These are phyloP conservation scores for Larix kaempferi DNA, from an alignment of 75 land plant species.

Conservation along the genomic window DNA sequence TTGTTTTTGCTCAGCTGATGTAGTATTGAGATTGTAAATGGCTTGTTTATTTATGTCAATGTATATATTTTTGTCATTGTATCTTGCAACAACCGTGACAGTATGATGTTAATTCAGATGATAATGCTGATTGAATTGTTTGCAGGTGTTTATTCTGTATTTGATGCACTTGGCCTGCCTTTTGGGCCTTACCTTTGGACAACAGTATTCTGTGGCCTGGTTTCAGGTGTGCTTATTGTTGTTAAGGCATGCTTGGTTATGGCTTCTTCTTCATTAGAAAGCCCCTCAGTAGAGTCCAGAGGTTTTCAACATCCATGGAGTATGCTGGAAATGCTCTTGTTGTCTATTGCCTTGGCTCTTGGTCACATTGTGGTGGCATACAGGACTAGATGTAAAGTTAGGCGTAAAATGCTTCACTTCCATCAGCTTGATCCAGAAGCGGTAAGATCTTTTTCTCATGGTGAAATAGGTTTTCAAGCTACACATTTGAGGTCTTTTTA, in stretches of 20 bases:
- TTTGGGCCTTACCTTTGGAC: slow-evolving; percentile 37
- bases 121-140: not conserved
- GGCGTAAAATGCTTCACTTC: slow-evolving; percentile 37
- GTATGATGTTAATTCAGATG: too few relatives aligned
- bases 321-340: slow-evolving; percentile 19
- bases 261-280: not conserved
- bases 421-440: slow-evolving; percentile 27
- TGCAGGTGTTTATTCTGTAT: slow-evolving; percentile 39
- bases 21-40: too few relatives aligned
- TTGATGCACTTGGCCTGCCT: slow-evolving; percentile 34
- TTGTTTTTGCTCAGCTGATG: too few relatives aligned
- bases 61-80: not conserved
- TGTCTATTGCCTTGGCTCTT: slow-evolving; percentile 31
- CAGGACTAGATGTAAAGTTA: slow-evolving; percentile 27
- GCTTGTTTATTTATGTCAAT: too few relatives aligned
- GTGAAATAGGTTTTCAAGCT: not conserved
- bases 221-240: slow-evolving; percentile 18
- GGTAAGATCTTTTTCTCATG: slow-evolving; percentile 9
- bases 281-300: not conserved
- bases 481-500: not conserved
- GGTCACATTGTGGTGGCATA: slow-evolving; percentile 42
- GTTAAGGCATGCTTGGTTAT: slow-evolving; percentile 23
- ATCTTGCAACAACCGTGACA: not conserved
- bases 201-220: slow-evolving; percentile 17
- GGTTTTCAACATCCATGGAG: slow-evolving; percentile 12